phyloP scores from a whole-genome alignment of 768 basidiomycete genomes.

The Mrakia hoshinonis region DNA sequence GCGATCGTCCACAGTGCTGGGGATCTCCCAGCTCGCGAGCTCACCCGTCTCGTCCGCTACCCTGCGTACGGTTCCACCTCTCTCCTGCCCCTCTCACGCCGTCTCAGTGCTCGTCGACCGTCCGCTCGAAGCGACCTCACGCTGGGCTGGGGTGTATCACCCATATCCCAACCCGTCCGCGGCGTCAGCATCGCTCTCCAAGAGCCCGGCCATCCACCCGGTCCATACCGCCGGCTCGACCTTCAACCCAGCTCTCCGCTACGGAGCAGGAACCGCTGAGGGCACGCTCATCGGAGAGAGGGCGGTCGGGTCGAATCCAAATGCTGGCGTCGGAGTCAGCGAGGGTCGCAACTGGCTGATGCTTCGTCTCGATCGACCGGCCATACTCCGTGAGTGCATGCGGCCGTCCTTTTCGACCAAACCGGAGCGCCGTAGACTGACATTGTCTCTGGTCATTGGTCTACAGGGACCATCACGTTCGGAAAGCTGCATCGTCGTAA shows the following conservation, averaged over 20 bases:
- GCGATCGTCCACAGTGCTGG: too few species aligned
- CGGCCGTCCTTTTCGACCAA: background rate
- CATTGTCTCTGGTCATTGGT: too few species aligned
- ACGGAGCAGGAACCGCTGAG: background rate
- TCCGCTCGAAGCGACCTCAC: conserved; percentile 27
- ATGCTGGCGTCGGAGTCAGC: background rate
- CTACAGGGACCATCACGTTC: conserved; percentile 25
- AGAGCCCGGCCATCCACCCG: background rate
- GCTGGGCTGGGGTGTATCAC: conserved; percentile 28
- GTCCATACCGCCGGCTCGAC: background rate
- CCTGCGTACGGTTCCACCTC: too few species aligned
- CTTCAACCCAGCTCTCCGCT: background rate
- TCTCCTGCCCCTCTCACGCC: background rate
- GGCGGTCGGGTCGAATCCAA: background rate
- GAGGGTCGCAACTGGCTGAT: conserved; percentile 27
- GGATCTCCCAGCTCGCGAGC: too few species aligned
- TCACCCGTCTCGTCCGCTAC: too few species aligned
- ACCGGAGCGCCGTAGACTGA: background rate
- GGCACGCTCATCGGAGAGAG: background rate
- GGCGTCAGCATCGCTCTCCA: background rate
- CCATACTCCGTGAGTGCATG: conserved; percentile 23
- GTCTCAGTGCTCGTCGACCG: conserved; percentile 20
- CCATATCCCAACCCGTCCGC: background rate
- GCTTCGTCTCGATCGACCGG: conserved; percentile 23
- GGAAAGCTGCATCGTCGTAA: conserved; percentile 30